A percentile compares a stretch with the other conserved stretches of the same genome.
Conservation (phyloP, 75 land plant genomes). For the Picea sitchensis region DNA sequence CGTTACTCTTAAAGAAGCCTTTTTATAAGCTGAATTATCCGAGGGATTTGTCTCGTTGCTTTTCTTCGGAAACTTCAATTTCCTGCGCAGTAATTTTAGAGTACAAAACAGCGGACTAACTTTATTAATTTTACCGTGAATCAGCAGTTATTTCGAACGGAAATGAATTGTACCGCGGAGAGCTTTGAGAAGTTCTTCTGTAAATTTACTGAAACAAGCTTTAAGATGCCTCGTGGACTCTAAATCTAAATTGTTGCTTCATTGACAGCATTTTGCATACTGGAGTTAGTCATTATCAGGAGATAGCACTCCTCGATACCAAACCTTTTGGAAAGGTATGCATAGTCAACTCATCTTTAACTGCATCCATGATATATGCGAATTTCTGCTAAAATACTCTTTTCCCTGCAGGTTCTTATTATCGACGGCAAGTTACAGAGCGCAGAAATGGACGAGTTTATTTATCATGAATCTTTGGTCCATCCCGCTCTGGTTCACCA, state of each 20-base stretch:
- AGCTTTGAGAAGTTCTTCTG: too few relatives aligned
- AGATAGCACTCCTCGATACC: constrained; percentile 52
- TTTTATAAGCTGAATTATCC: too few relatives aligned
- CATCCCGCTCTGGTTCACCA: constrained; percentile 49
- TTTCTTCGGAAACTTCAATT: neutral
- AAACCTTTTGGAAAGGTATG: constrained; percentile 50
- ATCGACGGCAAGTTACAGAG: constrained; percentile 39
- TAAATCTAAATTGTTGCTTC: neutral
- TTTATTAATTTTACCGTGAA: too few relatives aligned
- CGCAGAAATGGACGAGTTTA: constrained; percentile 9
- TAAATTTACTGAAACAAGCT: too few relatives aligned
- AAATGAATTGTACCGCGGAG: too few relatives aligned
- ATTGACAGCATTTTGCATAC: constrained; percentile 38
- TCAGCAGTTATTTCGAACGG: too few relatives aligned
- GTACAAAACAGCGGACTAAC: too few relatives aligned
- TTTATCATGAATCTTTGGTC: constrained; percentile 27
- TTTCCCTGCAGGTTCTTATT: constrained; percentile 22
- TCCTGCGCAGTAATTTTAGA: too few relatives aligned
- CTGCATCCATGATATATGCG: neutral
- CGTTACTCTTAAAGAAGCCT: too few relatives aligned
- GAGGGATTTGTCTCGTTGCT: neutral
- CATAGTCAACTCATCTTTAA: neutral
- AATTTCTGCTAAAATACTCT: neutral
- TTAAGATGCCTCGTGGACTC: too few relatives aligned
- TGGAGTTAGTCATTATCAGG: constrained; percentile 45